These are phyloP conservation scores for Boletus fagicola DNA, from an alignment of 768 basidiomycete genomes.

Conservation along the genomic window DNA sequence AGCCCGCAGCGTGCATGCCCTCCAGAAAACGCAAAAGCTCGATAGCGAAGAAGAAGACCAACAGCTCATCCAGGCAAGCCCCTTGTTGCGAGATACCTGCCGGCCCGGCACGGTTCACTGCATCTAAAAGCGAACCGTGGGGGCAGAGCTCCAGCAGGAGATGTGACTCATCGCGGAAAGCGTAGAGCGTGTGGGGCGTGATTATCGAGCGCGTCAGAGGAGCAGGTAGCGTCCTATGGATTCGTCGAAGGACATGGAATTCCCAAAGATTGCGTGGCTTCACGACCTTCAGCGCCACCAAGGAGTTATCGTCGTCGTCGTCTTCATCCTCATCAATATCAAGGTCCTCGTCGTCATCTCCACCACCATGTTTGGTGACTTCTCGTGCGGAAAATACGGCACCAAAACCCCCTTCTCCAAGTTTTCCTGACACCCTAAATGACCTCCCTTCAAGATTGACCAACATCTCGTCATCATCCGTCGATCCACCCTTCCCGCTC, in stretches of 20 bases:
- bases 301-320: conserved; percentile 51
- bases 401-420: conserved; percentile 97
- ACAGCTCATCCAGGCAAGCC: conserved; percentile 84
- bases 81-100: conserved; percentile 79
- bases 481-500: conserved; percentile 34
- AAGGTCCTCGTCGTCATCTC: conserved; percentile 44
- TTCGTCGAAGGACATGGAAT: conserved; percentile 75
- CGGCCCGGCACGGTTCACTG: conserved; percentile 79
- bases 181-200: conserved; percentile 74
- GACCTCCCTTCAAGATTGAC: conserved; percentile 61
- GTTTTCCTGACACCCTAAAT: conserved; percentile 77
- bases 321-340: conserved; percentile 50
- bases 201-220: conserved; percentile 67
- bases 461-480: conserved; percentile 42
- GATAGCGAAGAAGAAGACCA: conserved; percentile 93
- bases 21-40: conserved; percentile 85
- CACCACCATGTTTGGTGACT: conserved; percentile 40
- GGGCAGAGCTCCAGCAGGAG: conserved; percentile 84
- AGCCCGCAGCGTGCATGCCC: conserved; percentile 73
- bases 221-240: conserved; percentile 66
- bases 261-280: conserved; percentile 91
- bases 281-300: conserved; percentile 90
- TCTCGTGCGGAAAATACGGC: conserved; percentile 86
- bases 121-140: conserved; percentile 89
- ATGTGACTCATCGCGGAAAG: conserved; percentile 86